Percentiles rank a stretch among this genome's conserved stretches.
phyloP scores from a whole-genome alignment of 352 stramenopile species.

The Phytophthora uliginosa region DNA sequence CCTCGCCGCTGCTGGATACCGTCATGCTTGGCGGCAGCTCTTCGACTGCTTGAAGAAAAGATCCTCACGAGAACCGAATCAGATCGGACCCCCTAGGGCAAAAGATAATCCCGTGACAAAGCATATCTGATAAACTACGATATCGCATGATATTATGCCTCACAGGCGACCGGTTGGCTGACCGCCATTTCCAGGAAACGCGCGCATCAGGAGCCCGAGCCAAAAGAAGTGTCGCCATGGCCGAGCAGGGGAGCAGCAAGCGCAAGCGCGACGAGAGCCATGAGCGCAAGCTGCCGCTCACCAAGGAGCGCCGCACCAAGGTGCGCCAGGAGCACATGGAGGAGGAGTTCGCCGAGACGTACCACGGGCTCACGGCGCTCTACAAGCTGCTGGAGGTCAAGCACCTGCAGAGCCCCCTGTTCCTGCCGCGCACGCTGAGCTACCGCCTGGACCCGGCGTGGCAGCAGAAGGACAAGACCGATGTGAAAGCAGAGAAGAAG shows the following conservation, averaged over 20 bases:
- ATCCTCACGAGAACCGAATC: slow-evolving; percentile 9
- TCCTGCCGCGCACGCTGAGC: slow-evolving; percentile 82
- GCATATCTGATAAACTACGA: background rate
- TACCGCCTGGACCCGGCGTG: slow-evolving; percentile 65
- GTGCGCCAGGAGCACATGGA: slow-evolving; percentile 81
- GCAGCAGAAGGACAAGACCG: slow-evolving; percentile 22
- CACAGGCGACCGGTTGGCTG: slow-evolving; percentile 26
- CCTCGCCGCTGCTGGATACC: slow-evolving; percentile 52
- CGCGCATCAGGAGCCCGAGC: background rate
- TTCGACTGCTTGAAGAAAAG: slow-evolving; percentile 29
- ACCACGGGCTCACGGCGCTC: slow-evolving; percentile 78
- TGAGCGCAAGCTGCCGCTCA: slow-evolving; percentile 44
- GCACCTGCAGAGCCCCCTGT: slow-evolving; percentile 76
- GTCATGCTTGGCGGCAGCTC: slow-evolving; percentile 39
- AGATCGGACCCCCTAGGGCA: slow-evolving; percentile 12
- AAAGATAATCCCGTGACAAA: background rate
- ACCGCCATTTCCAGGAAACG: slow-evolving; percentile 23
- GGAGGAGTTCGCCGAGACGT: slow-evolving; percentile 84
- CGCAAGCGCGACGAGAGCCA: slow-evolving; percentile 73
- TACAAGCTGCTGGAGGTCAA: slow-evolving; percentile 88
- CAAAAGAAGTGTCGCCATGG: slow-evolving; percentile 9
- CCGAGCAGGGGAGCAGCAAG: slow-evolving; percentile 53
- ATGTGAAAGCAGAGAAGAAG: slow-evolving; percentile 25
- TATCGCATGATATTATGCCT: slow-evolving; percentile 9
- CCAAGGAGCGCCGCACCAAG: slow-evolving; percentile 52